Base-by-base conservation (phyloP, 148 eudicot species). In the Polygonum maritimum region DNA sequence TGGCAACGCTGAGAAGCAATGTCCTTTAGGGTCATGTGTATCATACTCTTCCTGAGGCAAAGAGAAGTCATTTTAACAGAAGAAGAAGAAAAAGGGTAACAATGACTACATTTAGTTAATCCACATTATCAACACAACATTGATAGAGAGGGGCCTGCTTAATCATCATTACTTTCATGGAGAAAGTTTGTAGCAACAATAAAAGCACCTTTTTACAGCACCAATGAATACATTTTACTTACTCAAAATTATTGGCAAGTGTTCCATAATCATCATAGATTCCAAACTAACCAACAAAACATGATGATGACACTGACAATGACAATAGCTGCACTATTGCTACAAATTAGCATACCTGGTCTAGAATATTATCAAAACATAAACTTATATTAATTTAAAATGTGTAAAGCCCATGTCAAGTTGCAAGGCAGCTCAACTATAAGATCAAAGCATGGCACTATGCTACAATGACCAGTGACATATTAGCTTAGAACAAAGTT, bases 1-100 rank as follows among this genome's bases (percentile, higher is more conserved):
- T 39, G 96, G 90, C 77, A 95, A 82, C 45, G 89, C 84, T 80
- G 89, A 82, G 65, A 88, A 71, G 72, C 88, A 88, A 36, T 95
- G 88, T 33, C 94, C 99, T 84, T 92, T 95, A 12, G 97, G 99
- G 83, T 95, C 97, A 85, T 95, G 97, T 10, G 97, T 95, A 76
- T 95, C 99, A 84, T 88, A 92, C 82, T 95, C 99, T 81, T 91
- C 97, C 98, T 92, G 92, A 15, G 51, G 19, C 62, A 88, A 79
- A 18, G 31, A 15, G 31, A 75, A 52, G 18, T 58, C 48, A 35
- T 73, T 41, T 18, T 7, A 19, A 3, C 6, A 21, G 19, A 39
- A 70, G 74, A n/a, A n/a, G n/a, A 18, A 54, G 5, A 15, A 54
- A 19, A 54, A 54, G 11, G 26, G 19, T 54, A 54, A 18, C 60